Evolutionary conservation across 305 asterid species (phyloP), one percentile per base, ranked within the genome.

Genomic region (Rubia peregrina): DNA sequence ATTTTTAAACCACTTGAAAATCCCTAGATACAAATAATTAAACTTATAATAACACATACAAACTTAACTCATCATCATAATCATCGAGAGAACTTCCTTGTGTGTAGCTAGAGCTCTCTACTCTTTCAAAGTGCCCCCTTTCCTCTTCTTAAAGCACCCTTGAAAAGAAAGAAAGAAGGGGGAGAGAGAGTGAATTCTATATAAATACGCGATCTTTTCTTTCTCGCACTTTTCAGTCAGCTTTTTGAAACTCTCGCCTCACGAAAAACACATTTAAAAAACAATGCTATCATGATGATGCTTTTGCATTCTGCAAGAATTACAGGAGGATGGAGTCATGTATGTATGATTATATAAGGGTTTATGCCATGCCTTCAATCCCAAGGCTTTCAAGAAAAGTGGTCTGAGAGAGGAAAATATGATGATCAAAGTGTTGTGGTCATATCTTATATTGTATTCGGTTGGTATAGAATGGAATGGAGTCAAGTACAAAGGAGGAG

Each of bases 321-420:
- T 67, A 77, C 82, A 81, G 81, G 78, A 77, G 77, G 83, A 85
- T 76, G 82, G 22, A 51, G 21, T 51, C 59, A 51, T 51, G 59
- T 21, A 51, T 16, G 6, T 6, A 51, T 51, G 55, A 51, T 51
- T 51, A 51, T 51, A 17, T 51, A 17, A 16, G 59, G 21, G 59
- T 51, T 80, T 75, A 80, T 72, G 72, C 61, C 72, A 11, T 85
- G 63, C 73, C 89, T 86, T 89, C 82, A 82, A 85, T 83, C 95
- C 94, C 95, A 91, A 89, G 95, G 88, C 87, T 88, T 81, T 76
- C 74, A 83, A 78, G 68, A 81, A 85, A 84, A 79, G 86, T 46
- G 51, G 51, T 73, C 80, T 80, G 87, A 80, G 84, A 76, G 82
- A 80, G 76, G 88, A 85, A 83, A 74, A 16, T 22, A 51, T 49